Base-by-base conservation (phyloP, 2,329 filamentous ascomycete genomes). In the Exophiala xenobiotica region DNA sequence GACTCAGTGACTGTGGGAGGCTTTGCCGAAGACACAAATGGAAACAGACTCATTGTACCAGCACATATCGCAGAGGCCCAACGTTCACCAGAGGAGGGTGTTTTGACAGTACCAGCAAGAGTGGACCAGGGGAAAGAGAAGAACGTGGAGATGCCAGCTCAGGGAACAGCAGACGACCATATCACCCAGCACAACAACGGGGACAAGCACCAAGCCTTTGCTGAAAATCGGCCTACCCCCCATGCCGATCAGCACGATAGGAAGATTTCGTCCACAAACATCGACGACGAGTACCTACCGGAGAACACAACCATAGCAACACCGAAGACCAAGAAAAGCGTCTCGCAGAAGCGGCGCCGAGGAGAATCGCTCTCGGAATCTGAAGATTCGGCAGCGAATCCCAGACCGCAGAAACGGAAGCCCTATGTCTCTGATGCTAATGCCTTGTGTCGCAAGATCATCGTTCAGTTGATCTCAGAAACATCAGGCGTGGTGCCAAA, bases 401-500 rank as follows among this genome's bases (percentile, higher is more conserved):
- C 38, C 9, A 4, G 8, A 22, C 22, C 9, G 20, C 38, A 23
- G 12, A 26, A 14, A 18, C 19, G n/a, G 14, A 40, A 27, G 16
- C 44, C 22, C 9, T 26, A 52, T 24, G 33, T 24, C 9, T 16
- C 18, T 0, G 46, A 27, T 3, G 45, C 52, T 6, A 47, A 39
- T 26, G 38, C 18, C 14, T 27, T 56, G 18, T 61, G 54, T 26
- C 72, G 69, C 46, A 74, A 73, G 14, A 76, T 83, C 23, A 68
- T 84, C 3, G 65, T 80, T 62, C 73, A 80, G 20, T 75, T 84
- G 31, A 61, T 84, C 9, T 68, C 78, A 38, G 70, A 73, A 42
- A 77, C 76, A 48, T 72, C 73, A 39, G 82, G 82, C 6, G 75
- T 78, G 2, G 82, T 78, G 46, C 79, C 81, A 2, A 72, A 77